These are phyloP conservation scores for Alternaria triticimaculans DNA, from an alignment of 2,329 filamentous ascomycete species.

Conservation along the genomic window DNA sequence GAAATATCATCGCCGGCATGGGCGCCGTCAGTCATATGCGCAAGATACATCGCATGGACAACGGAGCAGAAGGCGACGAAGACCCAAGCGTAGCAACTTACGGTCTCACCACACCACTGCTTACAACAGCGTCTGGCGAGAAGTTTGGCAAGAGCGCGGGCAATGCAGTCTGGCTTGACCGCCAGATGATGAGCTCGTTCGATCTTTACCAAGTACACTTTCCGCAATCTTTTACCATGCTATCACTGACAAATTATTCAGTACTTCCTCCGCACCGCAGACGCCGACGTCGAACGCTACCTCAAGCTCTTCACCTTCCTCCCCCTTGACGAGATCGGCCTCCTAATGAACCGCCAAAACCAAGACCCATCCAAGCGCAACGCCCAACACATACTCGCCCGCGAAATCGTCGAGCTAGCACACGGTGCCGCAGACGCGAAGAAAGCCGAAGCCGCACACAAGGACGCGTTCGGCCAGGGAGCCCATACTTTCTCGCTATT, in stretches of 20 bases:
- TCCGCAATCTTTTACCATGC: background rate
- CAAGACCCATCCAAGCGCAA: slow-evolving; percentile 72
- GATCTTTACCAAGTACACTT: slow-evolving; percentile 75
- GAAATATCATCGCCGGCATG: slow-evolving; percentile 91
- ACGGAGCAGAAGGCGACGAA: slow-evolving; percentile 27
- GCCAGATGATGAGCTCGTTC: slow-evolving; percentile 78
- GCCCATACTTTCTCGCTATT: slow-evolving; percentile 38
- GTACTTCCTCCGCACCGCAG: slow-evolving; percentile 84
- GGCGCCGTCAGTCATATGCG: slow-evolving; percentile 81
- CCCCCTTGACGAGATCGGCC: slow-evolving; percentile 70
- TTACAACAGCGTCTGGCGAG: slow-evolving; percentile 82
- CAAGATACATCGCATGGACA: slow-evolving; percentile 38
- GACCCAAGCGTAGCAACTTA: slow-evolving; percentile 63
- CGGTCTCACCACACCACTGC: slow-evolving; percentile 87
- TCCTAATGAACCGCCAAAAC: slow-evolving; percentile 71
- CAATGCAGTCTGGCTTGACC: slow-evolving; percentile 92
- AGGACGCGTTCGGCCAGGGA: slow-evolving; percentile 51
- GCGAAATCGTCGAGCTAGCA: slow-evolving; percentile 79
- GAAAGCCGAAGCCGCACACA: slow-evolving; percentile 65
- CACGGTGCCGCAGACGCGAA: slow-evolving; percentile 73
- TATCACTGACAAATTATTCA: slow-evolving; percentile 46
- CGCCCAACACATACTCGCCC: slow-evolving; percentile 84
- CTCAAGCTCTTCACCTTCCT: slow-evolving; percentile 92
- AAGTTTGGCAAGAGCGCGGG: slow-evolving; percentile 97
- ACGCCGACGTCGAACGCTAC: slow-evolving; percentile 80